Evolutionary conservation across 352 stramenopile genomes (phyloP).

Genomic region (Phytophthora syringae): DNA sequence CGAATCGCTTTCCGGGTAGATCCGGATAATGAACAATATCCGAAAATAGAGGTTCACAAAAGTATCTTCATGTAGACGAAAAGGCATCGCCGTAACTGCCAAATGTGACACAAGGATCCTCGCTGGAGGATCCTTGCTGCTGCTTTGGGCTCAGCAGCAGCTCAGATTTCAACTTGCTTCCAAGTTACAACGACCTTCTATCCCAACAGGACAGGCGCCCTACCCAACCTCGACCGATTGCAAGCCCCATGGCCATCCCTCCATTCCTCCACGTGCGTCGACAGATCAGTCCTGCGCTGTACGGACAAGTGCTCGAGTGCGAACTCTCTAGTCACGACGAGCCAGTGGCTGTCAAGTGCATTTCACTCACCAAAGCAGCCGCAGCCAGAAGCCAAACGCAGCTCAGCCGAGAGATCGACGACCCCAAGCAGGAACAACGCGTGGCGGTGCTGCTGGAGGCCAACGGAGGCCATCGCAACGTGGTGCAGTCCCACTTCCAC

Average conservation of each 20-base stretch:
- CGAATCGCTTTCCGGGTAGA: too few relatives aligned
- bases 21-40: too few relatives aligned
- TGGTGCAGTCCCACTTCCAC: conserved; percentile 36
- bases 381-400: conserved; percentile 13
- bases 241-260: conserved; percentile 6
- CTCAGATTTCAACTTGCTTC: too few relatives aligned
- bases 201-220: too few relatives aligned
- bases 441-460: conserved; percentile 9
- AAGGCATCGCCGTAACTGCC: too few relatives aligned
- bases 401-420: conserved; percentile 30
- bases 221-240: too few relatives aligned
- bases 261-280: conserved; percentile 21
- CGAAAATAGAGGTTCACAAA: too few relatives aligned
- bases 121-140: too few relatives aligned
- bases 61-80: too few relatives aligned
- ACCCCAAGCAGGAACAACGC: conserved; percentile 34
- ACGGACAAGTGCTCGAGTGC: conserved; percentile 43
- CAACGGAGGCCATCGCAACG: conserved; percentile 39
- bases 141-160: too few relatives aligned
- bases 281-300: conserved; percentile 28
- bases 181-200: too few relatives aligned
- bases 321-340: conserved; percentile 18
- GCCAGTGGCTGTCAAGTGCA: conserved; percentile 39
- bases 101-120: too few relatives aligned
- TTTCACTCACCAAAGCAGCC: conserved; percentile 23